Percentiles rank a stretch among this genome's conserved stretches.
phyloP scores from a whole-genome alignment of 352 stramenopile genomes.

The Pythium periplocum region DNA sequence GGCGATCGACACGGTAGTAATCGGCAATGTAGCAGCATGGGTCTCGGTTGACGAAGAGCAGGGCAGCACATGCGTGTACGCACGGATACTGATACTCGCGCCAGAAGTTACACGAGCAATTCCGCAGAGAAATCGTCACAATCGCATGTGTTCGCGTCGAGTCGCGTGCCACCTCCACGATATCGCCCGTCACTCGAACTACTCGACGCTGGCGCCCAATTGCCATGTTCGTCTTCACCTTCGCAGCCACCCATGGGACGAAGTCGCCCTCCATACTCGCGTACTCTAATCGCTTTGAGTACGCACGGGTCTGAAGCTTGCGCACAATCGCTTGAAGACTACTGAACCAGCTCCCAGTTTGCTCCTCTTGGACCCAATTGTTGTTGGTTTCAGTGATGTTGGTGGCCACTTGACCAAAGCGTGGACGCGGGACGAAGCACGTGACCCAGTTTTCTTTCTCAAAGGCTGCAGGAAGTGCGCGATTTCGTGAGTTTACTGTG shows the following conservation, averaged over 20 bases:
- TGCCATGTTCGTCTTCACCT: neutral
- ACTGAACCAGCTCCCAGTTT: conserved; percentile 11
- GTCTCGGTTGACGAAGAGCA: conserved; percentile 2
- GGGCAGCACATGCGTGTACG: conserved; percentile 12
- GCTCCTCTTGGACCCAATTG: conserved; percentile 9
- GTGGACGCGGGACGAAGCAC: conserved; percentile 3
- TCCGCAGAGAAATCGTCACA: neutral
- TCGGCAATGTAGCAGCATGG: conserved; percentile 6
- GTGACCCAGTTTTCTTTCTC: neutral
- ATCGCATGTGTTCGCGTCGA: conserved; percentile 1
- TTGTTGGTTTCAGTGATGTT: conserved; percentile 15
- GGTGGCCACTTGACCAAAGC: conserved; percentile 10
- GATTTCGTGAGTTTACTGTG: too few species aligned
- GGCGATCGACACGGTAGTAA: conserved; percentile 3
- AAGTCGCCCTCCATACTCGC: neutral
- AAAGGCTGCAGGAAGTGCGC: too few species aligned
- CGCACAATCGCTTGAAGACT: conserved; percentile 8
- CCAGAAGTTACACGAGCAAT: conserved; percentile 10
- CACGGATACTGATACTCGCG: conserved; percentile 16
- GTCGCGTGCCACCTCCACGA: conserved; percentile 5
- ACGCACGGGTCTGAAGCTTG: conserved; percentile 10
- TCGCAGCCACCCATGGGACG: conserved; percentile 1
- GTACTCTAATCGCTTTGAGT: conserved; percentile 5
- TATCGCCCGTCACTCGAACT: neutral
- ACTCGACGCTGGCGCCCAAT: neutral